Evolutionary conservation across 495 filamentous ascomycete genomes (phyloP).

Genomic region (Paragyromitra xinjiangensis): DNA sequence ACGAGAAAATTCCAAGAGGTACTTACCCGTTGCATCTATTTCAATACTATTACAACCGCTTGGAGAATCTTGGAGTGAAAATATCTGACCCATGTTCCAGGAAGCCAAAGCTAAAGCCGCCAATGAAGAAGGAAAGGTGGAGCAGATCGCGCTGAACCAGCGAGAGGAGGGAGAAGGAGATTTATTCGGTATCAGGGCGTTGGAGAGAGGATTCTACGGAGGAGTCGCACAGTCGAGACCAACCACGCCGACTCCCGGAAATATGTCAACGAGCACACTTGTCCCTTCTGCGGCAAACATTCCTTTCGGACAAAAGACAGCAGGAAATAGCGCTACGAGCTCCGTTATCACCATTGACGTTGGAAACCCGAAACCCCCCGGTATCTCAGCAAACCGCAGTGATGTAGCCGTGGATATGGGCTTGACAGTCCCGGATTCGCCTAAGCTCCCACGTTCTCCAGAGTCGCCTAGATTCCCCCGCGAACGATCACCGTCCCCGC

Average conservation of each 20-base stretch:
- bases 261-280: slow-evolving; percentile 39
- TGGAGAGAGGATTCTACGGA: slow-evolving; percentile 62
- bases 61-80: background rate
- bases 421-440: slow-evolving; percentile 48
- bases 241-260: slow-evolving; percentile 52
- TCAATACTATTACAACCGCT: background rate
- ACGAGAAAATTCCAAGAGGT: slow-evolving; percentile 47
- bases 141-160: slow-evolving; percentile 58
- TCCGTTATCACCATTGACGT: slow-evolving; percentile 52
- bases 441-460: slow-evolving; percentile 43
- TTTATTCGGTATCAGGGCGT: slow-evolving; percentile 62
- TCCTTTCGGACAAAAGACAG: slow-evolving; percentile 50
- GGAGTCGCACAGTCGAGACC: slow-evolving; percentile 63
- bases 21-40: slow-evolving; percentile 27
- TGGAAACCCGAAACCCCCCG: slow-evolving; percentile 39
- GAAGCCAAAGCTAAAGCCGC: slow-evolving; percentile 45
- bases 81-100: slow-evolving; percentile 37
- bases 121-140: slow-evolving; percentile 57
- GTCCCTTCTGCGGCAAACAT: slow-evolving; percentile 42
- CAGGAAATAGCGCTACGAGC: slow-evolving; percentile 30
- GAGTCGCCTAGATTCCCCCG: slow-evolving; percentile 32
- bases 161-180: slow-evolving; percentile 62
- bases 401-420: slow-evolving; percentile 52
- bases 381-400: background rate
- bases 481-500: slow-evolving; percentile 32